Evolutionary conservation across 2,329 filamentous ascomycete species (phyloP).

Genomic region (Phaeomoniella chlamydospora): DNA sequence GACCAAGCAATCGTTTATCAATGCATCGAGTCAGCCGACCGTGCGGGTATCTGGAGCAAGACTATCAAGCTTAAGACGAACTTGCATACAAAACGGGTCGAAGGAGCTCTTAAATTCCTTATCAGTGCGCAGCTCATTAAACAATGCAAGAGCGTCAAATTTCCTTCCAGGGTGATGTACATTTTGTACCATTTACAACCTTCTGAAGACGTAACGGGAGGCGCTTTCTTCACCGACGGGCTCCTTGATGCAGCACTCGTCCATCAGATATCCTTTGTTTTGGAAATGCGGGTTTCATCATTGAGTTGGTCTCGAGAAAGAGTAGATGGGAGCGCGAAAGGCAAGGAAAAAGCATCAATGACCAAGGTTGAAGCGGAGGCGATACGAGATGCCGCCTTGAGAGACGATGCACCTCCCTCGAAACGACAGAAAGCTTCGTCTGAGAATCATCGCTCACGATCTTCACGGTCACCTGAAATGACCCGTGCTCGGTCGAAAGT

Average conservation of each 20-base stretch:
- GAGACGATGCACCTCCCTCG: slow-evolving; percentile 12
- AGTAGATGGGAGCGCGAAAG: slow-evolving; percentile 15
- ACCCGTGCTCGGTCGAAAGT: slow-evolving; percentile 10
- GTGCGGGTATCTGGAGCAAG: slow-evolving; percentile 82
- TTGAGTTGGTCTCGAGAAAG: slow-evolving; percentile 47
- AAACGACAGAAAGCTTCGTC: slow-evolving; percentile 4
- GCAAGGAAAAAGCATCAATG: slow-evolving; percentile 24
- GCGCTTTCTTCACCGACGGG: slow-evolving; percentile 87
- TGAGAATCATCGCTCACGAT: slow-evolving; percentile 14
- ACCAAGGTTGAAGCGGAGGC: neutral
- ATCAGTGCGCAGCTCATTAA: slow-evolving; percentile 72
- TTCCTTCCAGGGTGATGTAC: slow-evolving; percentile 87
- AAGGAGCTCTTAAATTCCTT: slow-evolving; percentile 69
- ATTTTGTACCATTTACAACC: slow-evolving; percentile 77
- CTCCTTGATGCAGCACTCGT: slow-evolving; percentile 70
- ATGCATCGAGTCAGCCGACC: slow-evolving; percentile 72
- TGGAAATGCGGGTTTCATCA: slow-evolving; percentile 59
- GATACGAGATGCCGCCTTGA: slow-evolving; percentile 2
- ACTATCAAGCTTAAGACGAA: slow-evolving; percentile 66
- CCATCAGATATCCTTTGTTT: slow-evolving; percentile 30
- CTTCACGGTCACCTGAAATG: slow-evolving; percentile 13
- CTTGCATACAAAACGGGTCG: slow-evolving; percentile 71
- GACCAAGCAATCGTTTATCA: slow-evolving; percentile 71
- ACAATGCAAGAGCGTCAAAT: slow-evolving; percentile 81
- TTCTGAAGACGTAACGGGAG: slow-evolving; percentile 80